Evolutionary conservation across 305 asterid genomes (phyloP).

Genomic region (Fraxinus greggii): DNA sequence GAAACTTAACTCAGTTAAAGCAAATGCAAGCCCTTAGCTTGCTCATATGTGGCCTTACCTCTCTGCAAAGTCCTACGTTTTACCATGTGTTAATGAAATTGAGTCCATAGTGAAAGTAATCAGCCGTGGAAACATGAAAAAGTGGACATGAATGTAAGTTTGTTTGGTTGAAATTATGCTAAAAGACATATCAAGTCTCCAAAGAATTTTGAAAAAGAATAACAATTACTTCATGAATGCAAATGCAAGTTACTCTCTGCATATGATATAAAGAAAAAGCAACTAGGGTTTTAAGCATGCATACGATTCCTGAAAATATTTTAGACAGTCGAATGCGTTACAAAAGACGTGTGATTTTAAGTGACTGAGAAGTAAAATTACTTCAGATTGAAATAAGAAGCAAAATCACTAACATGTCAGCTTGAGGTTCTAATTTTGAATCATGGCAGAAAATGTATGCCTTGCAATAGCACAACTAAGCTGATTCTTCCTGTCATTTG

Average conservation of each 20-base stretch:
- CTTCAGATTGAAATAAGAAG: slow-evolving; percentile 7
- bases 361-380: slow-evolving; percentile 9
- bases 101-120: neutral
- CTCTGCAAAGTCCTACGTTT: neutral
- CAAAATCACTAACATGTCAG: neutral
- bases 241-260: neutral
- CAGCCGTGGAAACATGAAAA: neutral
- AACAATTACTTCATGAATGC: neutral
- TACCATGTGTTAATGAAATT: neutral
- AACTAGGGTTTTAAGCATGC: slow-evolving; percentile 13
- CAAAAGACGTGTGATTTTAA: neutral
- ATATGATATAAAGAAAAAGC: neutral
- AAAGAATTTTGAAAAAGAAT: neutral
- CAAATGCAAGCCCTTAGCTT: neutral
- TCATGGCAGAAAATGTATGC: neutral
- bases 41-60: neutral
- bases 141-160: neutral
- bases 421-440: neutral
- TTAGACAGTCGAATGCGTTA: neutral
- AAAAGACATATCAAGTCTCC: slow-evolving; percentile 1
- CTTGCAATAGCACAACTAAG: slow-evolving; percentile 6
- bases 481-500: slow-evolving; percentile 8
- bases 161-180: neutral
- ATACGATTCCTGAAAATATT: slow-evolving; percentile 7
- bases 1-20: neutral